Percentiles rank a stretch among this genome's conserved stretches.
These are phyloP conservation scores for Byssothecium circinans DNA, from an alignment of 2,329 filamentous ascomycete species.

Conservation along the genomic window DNA sequence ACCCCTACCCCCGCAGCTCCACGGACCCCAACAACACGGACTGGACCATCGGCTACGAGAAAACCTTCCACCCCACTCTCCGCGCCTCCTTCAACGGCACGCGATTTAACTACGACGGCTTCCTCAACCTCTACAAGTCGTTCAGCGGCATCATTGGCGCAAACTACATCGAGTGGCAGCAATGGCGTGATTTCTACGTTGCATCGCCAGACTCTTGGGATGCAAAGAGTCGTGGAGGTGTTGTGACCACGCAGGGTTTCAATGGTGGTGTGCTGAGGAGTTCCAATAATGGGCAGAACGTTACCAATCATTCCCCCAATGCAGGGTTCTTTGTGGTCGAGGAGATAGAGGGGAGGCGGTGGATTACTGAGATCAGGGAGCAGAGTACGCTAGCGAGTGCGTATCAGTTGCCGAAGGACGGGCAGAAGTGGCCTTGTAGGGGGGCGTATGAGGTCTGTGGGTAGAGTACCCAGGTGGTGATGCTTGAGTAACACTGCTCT, in stretches of 20 bases:
- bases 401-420: constrained; percentile 1
- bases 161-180: constrained; percentile 6
- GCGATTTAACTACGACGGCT: constrained; percentile 4
- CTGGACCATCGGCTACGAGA: constrained; percentile 1
- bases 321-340: constrained; percentile 4
- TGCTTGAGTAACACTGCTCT: no score
- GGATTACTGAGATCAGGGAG: constrained; percentile 8
- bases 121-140: neutral
- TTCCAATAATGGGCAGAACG: neutral
- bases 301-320: constrained; percentile 4
- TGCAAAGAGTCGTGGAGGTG: constrained; percentile 2
- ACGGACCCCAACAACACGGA: constrained; percentile 4
- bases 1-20: constrained; percentile 4
- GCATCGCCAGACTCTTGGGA: constrained; percentile 10
- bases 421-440: constrained; percentile 4
- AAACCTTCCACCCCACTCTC: constrained; percentile 1
- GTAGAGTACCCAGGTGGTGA: neutral
- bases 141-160: constrained; percentile 4
- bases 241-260: constrained; percentile 2
- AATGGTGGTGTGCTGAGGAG: constrained; percentile 1
- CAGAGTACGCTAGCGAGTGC: constrained; percentile 2
- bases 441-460: constrained; percentile 2
- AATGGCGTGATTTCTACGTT: constrained; percentile 10
- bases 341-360: constrained; percentile 5
- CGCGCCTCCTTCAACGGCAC: constrained; percentile 9